A percentile compares a stretch with the other conserved stretches of the same genome.
Evolutionary conservation across 495 filamentous ascomycete genomes (phyloP).

Genomic region (Pseudevernia furfuracea): DNA sequence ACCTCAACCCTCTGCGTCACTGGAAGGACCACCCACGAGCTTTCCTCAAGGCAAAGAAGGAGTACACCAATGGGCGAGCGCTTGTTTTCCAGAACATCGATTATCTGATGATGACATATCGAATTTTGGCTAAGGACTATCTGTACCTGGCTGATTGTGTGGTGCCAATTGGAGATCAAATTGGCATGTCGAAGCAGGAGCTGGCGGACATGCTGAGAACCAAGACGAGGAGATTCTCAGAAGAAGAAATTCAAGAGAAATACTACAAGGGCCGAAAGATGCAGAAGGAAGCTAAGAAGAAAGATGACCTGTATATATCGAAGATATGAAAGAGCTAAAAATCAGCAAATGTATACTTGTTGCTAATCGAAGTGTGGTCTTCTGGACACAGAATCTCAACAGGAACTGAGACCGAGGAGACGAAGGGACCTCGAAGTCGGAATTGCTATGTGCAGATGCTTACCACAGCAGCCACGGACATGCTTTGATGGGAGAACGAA

Average conservation of each 20-base stretch:
- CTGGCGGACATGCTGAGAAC: slow-evolving; percentile 52
- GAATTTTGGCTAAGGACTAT: slow-evolving; percentile 56
- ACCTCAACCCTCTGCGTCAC: slow-evolving; percentile 63
- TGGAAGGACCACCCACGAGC: slow-evolving; percentile 65
- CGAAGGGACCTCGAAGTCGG: background rate
- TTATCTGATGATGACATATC: slow-evolving; percentile 59
- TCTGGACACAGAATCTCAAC: background rate
- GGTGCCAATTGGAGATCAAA: slow-evolving; percentile 63
- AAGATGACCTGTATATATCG: slow-evolving; percentile 14
- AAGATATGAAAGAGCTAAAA: slow-evolving; percentile 6
- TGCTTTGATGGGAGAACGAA: background rate
- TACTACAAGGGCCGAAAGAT: slow-evolving; percentile 24
- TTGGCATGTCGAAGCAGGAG: slow-evolving; percentile 51
- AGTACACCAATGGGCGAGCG: slow-evolving; percentile 52
- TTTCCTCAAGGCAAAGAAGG: slow-evolving; percentile 54
- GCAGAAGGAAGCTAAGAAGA: slow-evolving; percentile 13
- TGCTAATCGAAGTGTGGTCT: background rate
- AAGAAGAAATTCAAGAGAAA: slow-evolving; percentile 48
- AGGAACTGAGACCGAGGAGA: background rate
- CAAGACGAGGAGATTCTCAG: slow-evolving; percentile 54
- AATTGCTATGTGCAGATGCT: background rate
- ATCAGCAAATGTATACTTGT: background rate
- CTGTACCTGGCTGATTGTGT: slow-evolving; percentile 52
- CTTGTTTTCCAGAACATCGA: slow-evolving; percentile 67
- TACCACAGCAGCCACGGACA: background rate